Conservation (phyloP, 2,329 filamentous ascomycete genomes). For the Fusarium goolgardi region DNA sequence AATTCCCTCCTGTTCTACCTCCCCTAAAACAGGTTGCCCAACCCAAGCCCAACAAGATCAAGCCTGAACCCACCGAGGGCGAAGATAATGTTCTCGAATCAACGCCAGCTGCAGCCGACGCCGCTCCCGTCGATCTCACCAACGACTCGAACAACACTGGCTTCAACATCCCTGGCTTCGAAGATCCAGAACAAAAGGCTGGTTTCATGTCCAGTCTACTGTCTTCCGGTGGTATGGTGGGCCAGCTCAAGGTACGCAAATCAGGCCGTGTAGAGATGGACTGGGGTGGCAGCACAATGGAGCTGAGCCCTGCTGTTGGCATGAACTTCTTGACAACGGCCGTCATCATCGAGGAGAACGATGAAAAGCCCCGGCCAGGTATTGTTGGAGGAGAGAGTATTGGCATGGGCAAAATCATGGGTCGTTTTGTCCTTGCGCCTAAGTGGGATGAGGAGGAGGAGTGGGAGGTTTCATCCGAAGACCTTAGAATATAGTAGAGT, state of each 20-base stretch:
- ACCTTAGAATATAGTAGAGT: conserved; percentile 43
- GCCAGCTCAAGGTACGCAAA: conserved; percentile 69
- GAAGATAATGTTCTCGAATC: conserved; percentile 55
- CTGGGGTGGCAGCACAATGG: conserved; percentile 69
- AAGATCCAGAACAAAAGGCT: conserved; percentile 51
- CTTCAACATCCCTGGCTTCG: conserved; percentile 34
- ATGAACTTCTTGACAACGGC: conserved; percentile 69
- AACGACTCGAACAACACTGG: conserved; percentile 46
- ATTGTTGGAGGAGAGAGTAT: conserved; percentile 63
- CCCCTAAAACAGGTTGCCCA: conserved; percentile 57
- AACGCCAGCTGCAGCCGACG: conserved; percentile 40
- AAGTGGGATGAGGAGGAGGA: conserved; percentile 69
- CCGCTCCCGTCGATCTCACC: conserved; percentile 58
- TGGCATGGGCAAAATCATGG: conserved; percentile 72
- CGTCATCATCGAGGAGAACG: conserved; percentile 68
- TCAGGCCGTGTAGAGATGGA: conserved; percentile 71
- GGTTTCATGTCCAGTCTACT: conserved; percentile 56
- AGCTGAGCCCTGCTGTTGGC: conserved; percentile 63
- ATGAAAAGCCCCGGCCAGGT: conserved; percentile 60
- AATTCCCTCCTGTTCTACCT: conserved; percentile 71
- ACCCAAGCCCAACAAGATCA: conserved; percentile 51
- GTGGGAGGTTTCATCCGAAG: conserved; percentile 60
- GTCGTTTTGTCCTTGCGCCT: conserved; percentile 70
- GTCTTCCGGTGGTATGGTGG: conserved; percentile 67
- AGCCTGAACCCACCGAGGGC: conserved; percentile 56